Base-by-base conservation (phyloP, 2,329 filamentous ascomycete genomes). In the Pseudopyrenochaeta lycopersici region DNA sequence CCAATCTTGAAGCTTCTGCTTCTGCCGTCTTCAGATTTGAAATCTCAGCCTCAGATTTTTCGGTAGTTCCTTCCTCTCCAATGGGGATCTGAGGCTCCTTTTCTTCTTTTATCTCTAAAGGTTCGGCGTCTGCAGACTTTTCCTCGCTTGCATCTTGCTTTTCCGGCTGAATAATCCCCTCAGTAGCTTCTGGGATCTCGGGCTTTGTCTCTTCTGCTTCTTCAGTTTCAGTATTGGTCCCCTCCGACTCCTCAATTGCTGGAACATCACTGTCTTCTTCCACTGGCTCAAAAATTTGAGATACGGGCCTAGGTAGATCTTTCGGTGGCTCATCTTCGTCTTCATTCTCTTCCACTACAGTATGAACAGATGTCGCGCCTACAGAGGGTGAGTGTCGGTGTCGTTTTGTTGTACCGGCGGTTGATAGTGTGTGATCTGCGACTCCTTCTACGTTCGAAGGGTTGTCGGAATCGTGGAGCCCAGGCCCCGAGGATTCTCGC, bases 321-420 rank as follows among this genome's bases (percentile, higher is more conserved):
- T 48, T 57, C 29, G 56, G 57, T 7, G 51, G 54, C n/a, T 64
- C 63, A 15, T 77, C 76, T 32, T 90, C 86, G 55, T 96, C 92
- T 66, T 96, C 92, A 49, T 90, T 88, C 44, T 91, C 87, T 72
- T 96, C 92, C 31, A 91, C 84, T 12, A 96, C 92, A 0, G 91
- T 95, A 1, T 88, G 87, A 17, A 97, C 90, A 4, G 88, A 85
- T 3, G 62, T 76, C 47, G 88, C 91, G 43, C 90, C 89, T 12
- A 90, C 89, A 12, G 90, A 94, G 20, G 90, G 90, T 60, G 88
- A 93, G 73, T 91, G 90, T 66, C 91, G 88, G 74, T 97, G 92
- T 59, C 92, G 85, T 70, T 93, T 88, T 5, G 91, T 94, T 67
- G 91, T 96, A 47, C 89, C 86, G 62, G 73, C 85, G 59, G 73